Evolutionary conservation across 1,139 yeast species (phyloP).

Genomic region (Lodderomyces pseudojiufengensis): DNA sequence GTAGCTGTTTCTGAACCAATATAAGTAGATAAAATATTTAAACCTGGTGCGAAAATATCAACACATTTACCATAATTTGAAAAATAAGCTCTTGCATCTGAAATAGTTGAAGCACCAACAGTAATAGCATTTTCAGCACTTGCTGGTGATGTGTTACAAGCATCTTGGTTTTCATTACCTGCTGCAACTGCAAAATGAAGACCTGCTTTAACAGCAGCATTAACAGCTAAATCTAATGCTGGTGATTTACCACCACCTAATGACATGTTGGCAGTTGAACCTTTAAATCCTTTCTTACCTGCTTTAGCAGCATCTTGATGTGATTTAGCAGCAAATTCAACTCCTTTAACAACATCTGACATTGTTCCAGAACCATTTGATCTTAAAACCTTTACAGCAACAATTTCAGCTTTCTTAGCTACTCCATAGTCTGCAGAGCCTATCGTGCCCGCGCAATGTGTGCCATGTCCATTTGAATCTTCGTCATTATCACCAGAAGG

Average conservation of each 20-base stretch:
- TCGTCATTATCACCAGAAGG: conserved; percentile 77
- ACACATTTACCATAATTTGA: conserved; percentile 84
- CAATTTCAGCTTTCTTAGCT: conserved; percentile 69
- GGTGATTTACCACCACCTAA: conserved; percentile 86
- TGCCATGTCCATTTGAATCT: conserved; percentile 78
- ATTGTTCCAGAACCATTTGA: conserved; percentile 76
- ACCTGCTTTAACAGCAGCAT: conserved; percentile 80
- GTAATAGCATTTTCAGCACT: conserved; percentile 72
- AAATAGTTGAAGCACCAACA: conserved; percentile 77
- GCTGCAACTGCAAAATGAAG: conserved; percentile 86
- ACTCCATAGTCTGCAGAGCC: conserved; percentile 75
- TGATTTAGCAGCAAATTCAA: conserved; percentile 68
- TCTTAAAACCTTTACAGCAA: conserved; percentile 75
- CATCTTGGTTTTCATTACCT: conserved; percentile 82
- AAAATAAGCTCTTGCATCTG: conserved; percentile 74
- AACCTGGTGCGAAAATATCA: conserved; percentile 82
- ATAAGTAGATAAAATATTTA: conserved; percentile 77
- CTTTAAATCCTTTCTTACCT: conserved; percentile 65
- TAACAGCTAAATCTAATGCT: conserved; percentile 73
- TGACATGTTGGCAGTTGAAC: conserved; percentile 88
- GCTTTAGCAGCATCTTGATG: conserved; percentile 57
- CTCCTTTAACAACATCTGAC: conserved; percentile 80
- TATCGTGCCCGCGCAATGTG: conserved; percentile 86
- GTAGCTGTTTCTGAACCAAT: conserved; percentile 70
- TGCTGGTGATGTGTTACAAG: conserved; percentile 83